Base-by-base conservation (phyloP, 2,329 filamentous ascomycete species). In the Sporothrix inflata region DNA sequence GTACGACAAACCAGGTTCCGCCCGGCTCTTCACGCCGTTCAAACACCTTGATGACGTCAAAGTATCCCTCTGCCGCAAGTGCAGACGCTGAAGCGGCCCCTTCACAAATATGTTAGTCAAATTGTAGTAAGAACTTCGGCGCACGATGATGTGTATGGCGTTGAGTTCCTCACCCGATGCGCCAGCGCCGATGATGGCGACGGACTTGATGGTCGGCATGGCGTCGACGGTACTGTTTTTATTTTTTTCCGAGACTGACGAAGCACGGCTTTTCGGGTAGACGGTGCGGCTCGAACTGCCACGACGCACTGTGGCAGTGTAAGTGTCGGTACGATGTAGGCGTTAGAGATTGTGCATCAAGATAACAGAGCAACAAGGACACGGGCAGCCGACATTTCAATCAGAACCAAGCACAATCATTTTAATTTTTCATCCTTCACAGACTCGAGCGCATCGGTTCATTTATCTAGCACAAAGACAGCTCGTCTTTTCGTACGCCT, bases 11-110 rank as follows among this genome's bases (percentile, higher is more conserved):
- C 84, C 84, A 85, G 75, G 83, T 85, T 19, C 84, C 84, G 0
- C 84, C 84, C 0, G 84, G 74, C 0, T 80, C 79, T 66, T 82
- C 83, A 19, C 84, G 77, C 11, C 81, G 75, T 71, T 86, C 82
- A 77, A 83, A 85, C 0, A 85, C 81, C 1, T 77, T 78, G 9
- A 84, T 83, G 0, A 75, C 76, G 9, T 84, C 80, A 75, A 83
- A 85, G 60, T 80, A 83, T 11, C 82, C 80, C 75, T 85, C 84
- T 0, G 83, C 81, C 40, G 83, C 80, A 14, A 87, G 78, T 1
- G 85, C 84, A 0, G 84, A 83, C 0, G 84, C 84, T 0, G 85
- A 82, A 1, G 84, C 78, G 1, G 84, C 82, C n/a, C 85, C 85
- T 86, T 19, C 4, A 34, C 1, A 60, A 3, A 21, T 21, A 2